Base-by-base conservation (phyloP, 768 basidiomycete genomes). In the Russula brevipes region DNA sequence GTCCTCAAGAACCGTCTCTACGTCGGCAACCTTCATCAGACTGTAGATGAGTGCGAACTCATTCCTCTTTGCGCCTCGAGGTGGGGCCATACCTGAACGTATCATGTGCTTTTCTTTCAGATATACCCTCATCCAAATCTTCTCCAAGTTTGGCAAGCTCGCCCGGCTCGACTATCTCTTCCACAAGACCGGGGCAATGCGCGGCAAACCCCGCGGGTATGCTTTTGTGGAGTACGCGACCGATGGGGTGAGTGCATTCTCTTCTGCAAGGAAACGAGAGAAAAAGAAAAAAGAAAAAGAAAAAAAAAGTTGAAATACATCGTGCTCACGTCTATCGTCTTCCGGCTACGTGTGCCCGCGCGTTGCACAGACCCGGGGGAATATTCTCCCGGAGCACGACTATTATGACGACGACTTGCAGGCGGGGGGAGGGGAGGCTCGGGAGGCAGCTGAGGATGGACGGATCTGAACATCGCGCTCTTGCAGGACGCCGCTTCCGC, bases 201-300 rank as follows among this genome's bases (percentile, higher is more conserved):
- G 88, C 72, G 97, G 97, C 17, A 97, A 91, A 73, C 95, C 97
- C 0, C 80, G 95, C 12, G 96, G 97, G 5, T 98, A 96, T 74
- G 95, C 94, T 0, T 99, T 98, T 69, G 76, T 99, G 39, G 92
- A 98, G 76, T 98, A 86, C 70, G 80, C 80, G 36, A 82, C 82
- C 49, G 80, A 86, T 76, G 84, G 86, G 76, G 96, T 98, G 76
- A 79, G 67, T 66, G n/a, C 12, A 39, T 17, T 24, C 3, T n/a
- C 39, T 2, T 44, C 2, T 35, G 63, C 70, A 2, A 39, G 19
- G 42, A 35, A n/a, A 51, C 16, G 31, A 33, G 10, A 16, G 16
- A 31, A 42, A 51, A 39, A 39, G 12, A 51, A 61, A 70, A 70
- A 70, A 55, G 24, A 24, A 24, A 24, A 24, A 24, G n/a, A n/a